phyloP scores from a whole-genome alignment of 1,139 yeast genomes.

The Blastobotrys capitulatus region DNA sequence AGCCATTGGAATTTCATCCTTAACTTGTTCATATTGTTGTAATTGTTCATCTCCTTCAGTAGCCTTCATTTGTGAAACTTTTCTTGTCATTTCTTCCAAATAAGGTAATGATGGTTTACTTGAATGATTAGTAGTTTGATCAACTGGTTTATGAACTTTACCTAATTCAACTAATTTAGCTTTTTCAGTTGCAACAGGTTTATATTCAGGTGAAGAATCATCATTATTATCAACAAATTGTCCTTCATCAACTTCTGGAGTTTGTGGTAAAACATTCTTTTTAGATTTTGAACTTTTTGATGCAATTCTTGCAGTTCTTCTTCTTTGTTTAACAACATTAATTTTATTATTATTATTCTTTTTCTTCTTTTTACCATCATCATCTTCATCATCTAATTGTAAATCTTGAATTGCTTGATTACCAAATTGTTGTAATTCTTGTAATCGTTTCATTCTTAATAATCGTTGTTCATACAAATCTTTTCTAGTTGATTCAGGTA shows the following conservation, averaged over 20 bases:
- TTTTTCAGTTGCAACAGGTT: slow-evolving; percentile 21
- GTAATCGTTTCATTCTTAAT: slow-evolving; percentile 25
- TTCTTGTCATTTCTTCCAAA: slow-evolving; percentile 14
- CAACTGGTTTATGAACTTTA: slow-evolving; percentile 12
- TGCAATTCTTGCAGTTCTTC: slow-evolving; percentile 3
- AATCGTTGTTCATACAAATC: slow-evolving; percentile 27
- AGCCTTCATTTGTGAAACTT: slow-evolving; percentile 11
- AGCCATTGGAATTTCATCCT: not conserved
- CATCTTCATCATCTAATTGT: slow-evolving; percentile 7
- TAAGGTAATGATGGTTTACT: slow-evolving; percentile 8
- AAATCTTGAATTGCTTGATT: slow-evolving; percentile 29
- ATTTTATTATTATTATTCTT: not conserved
- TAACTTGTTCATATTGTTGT: not conserved
- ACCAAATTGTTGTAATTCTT: slow-evolving; percentile 30
- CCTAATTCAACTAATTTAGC: slow-evolving; percentile 23
- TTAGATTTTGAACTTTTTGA: not conserved
- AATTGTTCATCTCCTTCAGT: not conserved
- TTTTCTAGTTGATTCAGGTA: slow-evolving; percentile 18
- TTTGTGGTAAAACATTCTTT: not conserved
- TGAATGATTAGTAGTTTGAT: not conserved
- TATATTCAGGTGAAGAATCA: slow-evolving; percentile 2
- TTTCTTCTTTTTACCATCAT: not conserved
- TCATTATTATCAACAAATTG: not conserved
- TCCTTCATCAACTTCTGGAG: slow-evolving; percentile 3
- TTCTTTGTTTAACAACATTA: not conserved